These are phyloP conservation scores for Solanum commersonii DNA, from an alignment of 257 asterid genomes.

Conservation along the genomic window DNA sequence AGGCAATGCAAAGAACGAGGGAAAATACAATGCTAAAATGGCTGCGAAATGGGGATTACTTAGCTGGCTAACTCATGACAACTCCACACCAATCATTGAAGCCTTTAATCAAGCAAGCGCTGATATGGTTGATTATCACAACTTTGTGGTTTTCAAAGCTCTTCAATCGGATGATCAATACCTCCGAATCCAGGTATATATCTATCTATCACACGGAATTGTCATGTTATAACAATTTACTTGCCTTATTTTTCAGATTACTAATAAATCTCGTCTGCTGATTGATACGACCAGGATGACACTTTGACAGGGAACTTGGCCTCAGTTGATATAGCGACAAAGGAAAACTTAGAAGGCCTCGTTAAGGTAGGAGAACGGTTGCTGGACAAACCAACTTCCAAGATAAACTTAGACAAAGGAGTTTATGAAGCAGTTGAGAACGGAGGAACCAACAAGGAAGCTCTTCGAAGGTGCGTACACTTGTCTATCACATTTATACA, in stretches of 20 bases:
- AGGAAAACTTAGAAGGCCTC: slow-evolving; percentile 32
- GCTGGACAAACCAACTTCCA: slow-evolving; percentile 31
- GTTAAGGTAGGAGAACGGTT: slow-evolving; percentile 41
- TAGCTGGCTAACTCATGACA: slow-evolving; percentile 33
- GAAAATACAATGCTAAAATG: slow-evolving; percentile 19
- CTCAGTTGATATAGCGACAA: slow-evolving; percentile 28
- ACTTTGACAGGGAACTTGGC: slow-evolving; percentile 26
- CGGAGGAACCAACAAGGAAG: slow-evolving; percentile 43
- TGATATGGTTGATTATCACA: slow-evolving; percentile 50
- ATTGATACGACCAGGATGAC: slow-evolving; percentile 23
- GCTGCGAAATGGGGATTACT: slow-evolving; percentile 51
- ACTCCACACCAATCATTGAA: slow-evolving; percentile 26
- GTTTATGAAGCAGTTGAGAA: slow-evolving; percentile 21
- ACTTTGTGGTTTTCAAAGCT: slow-evolving; percentile 39
- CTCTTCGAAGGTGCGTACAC: slow-evolving; percentile 21
- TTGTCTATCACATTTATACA: neutral
- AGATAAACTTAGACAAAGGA: slow-evolving; percentile 32
- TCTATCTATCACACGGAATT: neutral
- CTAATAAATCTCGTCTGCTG: neutral
- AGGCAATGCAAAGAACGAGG: slow-evolving; percentile 32
- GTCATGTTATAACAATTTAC: neutral
- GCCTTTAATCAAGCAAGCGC: slow-evolving; percentile 33
- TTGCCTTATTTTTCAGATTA: neutral
- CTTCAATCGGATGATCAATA: slow-evolving; percentile 38
- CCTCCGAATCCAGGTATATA: slow-evolving; percentile 49